Conservation (phyloP, 1,284 basidiomycete species). For the Cutaneotrichosporon cutaneum region DNA sequence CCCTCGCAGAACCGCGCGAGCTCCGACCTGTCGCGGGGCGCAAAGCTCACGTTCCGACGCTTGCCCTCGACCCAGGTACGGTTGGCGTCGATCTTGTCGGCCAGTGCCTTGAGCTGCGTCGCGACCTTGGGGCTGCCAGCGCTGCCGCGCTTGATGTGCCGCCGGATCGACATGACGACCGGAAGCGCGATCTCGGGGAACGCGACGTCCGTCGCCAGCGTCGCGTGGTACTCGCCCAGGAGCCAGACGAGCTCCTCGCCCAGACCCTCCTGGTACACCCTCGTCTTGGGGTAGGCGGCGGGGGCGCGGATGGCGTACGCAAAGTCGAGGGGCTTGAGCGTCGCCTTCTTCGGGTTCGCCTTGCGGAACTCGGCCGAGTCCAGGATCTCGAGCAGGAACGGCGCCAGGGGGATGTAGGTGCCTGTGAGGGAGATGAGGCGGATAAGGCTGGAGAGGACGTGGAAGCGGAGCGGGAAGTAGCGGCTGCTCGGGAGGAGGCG, state of each 20-base stretch:
- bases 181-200: conserved; percentile 95
- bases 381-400: conserved; percentile 82
- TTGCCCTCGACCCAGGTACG: conserved; percentile 70
- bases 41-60: conserved; percentile 68
- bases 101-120: conserved; percentile 64
- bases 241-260: conserved; percentile 78
- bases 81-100: conserved; percentile 82
- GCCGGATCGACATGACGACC: conserved; percentile 69
- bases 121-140: conserved; percentile 55
- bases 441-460: conserved; percentile 69
- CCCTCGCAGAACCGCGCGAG: conserved; percentile 71
- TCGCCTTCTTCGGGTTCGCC: conserved; percentile 77
- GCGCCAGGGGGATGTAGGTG: conserved; percentile 84
- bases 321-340: conserved; percentile 84
- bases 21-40: conserved; percentile 64
- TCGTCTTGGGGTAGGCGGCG: conserved; percentile 82
- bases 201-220: conserved; percentile 69
- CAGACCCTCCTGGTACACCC: conserved; percentile 78
- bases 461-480: conserved; percentile 77
- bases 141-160: conserved; percentile 62
- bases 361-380: conserved; percentile 71
- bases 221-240: conserved; percentile 72
- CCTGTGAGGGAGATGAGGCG: conserved; percentile 73
- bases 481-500: conserved; percentile 80
- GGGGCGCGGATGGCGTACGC: conserved; percentile 84